Conservation (phyloP, 2,329 filamentous ascomycete genomes). For the Fusarium sp. region DNA sequence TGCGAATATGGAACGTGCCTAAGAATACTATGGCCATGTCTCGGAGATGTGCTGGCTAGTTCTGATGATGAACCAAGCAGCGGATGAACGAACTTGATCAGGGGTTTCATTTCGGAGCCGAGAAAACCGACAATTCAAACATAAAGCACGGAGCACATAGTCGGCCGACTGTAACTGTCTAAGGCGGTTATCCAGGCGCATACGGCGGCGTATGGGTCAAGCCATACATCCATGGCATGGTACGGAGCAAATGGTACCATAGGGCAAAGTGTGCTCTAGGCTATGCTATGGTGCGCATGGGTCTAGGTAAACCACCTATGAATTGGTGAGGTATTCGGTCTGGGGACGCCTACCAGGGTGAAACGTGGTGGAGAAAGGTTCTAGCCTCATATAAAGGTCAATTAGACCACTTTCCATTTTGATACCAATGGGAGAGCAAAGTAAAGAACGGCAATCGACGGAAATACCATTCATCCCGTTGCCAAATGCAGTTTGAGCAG, state of each 20-base stretch:
- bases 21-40: no score
- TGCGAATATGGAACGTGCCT: no score
- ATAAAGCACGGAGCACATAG: constrained; percentile 32
- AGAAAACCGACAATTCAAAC: constrained; percentile 29
- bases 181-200: constrained; percentile 23
- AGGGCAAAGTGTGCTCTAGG: constrained; percentile 6
- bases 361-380: constrained; percentile 34
- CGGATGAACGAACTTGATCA: constrained; percentile 9
- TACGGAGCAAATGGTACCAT: constrained; percentile 30
- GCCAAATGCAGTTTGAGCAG: not conserved
- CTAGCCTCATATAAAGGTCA: constrained; percentile 28
- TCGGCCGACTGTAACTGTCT: constrained; percentile 40
- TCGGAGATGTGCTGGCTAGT: constrained; percentile 12
- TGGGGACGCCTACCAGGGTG: constrained; percentile 31
- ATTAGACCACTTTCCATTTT: constrained; percentile 16
- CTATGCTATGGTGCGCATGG: not conserved
- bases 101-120: constrained; percentile 38
- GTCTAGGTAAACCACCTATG: not conserved
- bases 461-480: not conserved
- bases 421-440: constrained; percentile 9
- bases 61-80: constrained; percentile 1
- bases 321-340: constrained; percentile 21
- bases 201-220: constrained; percentile 29
- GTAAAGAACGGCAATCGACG: constrained; percentile 10
- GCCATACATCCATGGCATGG: constrained; percentile 4